Base-by-base conservation (phyloP, 768 basidiomycete genomes). In the Sistotremastrum niveocremeum region DNA sequence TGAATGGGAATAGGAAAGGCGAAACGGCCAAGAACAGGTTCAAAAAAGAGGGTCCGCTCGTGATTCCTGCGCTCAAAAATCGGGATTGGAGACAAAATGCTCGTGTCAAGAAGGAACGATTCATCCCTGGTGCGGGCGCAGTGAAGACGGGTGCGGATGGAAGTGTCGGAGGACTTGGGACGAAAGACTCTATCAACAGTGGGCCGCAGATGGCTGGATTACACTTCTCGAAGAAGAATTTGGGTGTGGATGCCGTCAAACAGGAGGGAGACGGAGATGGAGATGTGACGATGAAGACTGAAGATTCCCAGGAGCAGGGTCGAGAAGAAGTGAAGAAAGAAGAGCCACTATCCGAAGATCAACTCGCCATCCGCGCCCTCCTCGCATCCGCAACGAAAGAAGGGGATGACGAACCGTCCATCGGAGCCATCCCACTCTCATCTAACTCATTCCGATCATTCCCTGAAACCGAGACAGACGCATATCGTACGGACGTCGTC, bases 31-130 rank as follows among this genome's bases (percentile, higher is more conserved):
- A 67, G 46, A 65, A 68, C 46, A 70, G 65, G 37, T 68, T 68
- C 50, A 67, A 59, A 43, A 63, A 71, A 7, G 58, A 74, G 37
- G 74, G 67, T 4, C 85, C 85, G 0, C 72, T 95, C 6, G 78
- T 95, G 35, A 98, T 99, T 39, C 81, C 93, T 10, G 69, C 88
- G 1, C 68, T 87, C 39, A 69, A 88, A 54, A 94, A 97, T 56
- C 74, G 78, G 30, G 93, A 99, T 58, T 99, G 94, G 94, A 69
- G 88, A 37, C 83, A 79, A 44, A 63, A 77, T 6, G 85, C 86
- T 10, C 71, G 82, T 70, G 84, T 49, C 56, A 76, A 70, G 39
- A 65, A 61, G 6, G 61, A 63, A 8, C 70, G 74, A 38, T 90
- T 76, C 55, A 67, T 88, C 6, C 89, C 89, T 2, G 70, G 73